Evolutionary conservation across 2,329 filamentous ascomycete genomes (phyloP).

Genomic region (Cladophialophora exuberans): DNA sequence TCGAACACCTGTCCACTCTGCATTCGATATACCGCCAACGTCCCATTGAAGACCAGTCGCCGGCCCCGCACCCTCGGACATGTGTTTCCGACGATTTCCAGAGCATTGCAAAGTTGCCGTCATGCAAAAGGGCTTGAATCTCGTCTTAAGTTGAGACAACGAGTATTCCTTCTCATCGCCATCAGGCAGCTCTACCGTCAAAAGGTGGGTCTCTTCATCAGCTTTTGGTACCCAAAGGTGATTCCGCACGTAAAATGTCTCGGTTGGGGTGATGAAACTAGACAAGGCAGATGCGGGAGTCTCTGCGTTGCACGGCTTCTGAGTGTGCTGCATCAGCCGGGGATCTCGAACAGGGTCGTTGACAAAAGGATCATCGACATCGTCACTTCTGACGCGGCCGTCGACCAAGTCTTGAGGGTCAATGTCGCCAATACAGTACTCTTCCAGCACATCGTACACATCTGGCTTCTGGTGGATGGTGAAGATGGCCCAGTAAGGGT

Average conservation of each 20-base stretch:
- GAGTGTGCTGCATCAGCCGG: constrained; percentile 56
- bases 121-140: constrained; percentile 55
- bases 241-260: constrained; percentile 64
- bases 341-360: constrained; percentile 52
- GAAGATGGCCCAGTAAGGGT: constrained; percentile 73
- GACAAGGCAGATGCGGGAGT: constrained; percentile 56
- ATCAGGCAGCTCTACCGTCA: constrained; percentile 61
- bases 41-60: constrained; percentile 65
- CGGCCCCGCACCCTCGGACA: constrained; percentile 54
- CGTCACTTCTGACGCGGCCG: constrained; percentile 56
- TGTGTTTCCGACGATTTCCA: constrained; percentile 62
- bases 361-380: constrained; percentile 52
- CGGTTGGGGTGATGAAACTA: constrained; percentile 59
- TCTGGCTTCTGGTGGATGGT: constrained; percentile 68
- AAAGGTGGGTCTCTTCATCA: constrained; percentile 47
- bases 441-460: constrained; percentile 66
- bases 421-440: constrained; percentile 66
- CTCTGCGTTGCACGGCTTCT: constrained; percentile 65
- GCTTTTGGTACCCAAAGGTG: constrained; percentile 65
- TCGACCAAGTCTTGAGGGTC: constrained; percentile 62
- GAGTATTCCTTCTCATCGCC: constrained; percentile 59
- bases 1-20: constrained; percentile 61
- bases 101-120: constrained; percentile 64
- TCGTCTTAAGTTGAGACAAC: constrained; percentile 55
- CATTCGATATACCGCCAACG: constrained; percentile 63